phyloP scores from a whole-genome alignment of 768 basidiomycete species.

The Mycena rosella region DNA sequence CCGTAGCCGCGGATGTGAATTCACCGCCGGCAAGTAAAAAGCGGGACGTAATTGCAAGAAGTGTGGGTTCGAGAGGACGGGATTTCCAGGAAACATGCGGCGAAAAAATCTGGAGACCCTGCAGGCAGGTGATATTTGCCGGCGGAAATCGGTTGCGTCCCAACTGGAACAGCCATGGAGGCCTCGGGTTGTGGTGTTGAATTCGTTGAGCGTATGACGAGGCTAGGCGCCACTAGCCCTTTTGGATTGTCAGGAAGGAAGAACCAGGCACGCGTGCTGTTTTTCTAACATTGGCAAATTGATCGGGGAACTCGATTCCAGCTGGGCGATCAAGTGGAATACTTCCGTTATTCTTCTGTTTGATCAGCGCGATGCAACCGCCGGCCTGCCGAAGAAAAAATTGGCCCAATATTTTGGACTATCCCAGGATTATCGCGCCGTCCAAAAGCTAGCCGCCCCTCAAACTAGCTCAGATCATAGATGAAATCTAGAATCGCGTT shows the following conservation, averaged over 20 bases:
- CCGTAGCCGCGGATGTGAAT: neutral
- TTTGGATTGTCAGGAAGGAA: slow-evolving; percentile 26
- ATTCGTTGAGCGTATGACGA: slow-evolving; percentile 2
- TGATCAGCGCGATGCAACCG: slow-evolving; percentile 25
- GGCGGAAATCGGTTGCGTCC: neutral
- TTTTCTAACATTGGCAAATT: neutral
- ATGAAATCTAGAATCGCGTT: slow-evolving; percentile 32
- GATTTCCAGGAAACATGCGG: slow-evolving; percentile 19
- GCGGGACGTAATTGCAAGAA: neutral
- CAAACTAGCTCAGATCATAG: slow-evolving; percentile 34
- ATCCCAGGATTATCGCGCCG: neutral
- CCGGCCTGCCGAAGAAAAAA: slow-evolving; percentile 30
- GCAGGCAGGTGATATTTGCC: slow-evolving; percentile 9
- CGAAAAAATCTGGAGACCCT: too few species aligned
- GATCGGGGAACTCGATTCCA: slow-evolving; percentile 15
- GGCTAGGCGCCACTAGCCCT: slow-evolving; percentile 32
- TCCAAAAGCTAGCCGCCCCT: slow-evolving; percentile 17
- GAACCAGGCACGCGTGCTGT: slow-evolving; percentile 15
- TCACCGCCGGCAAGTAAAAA: neutral
- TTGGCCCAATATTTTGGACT: slow-evolving; percentile 6
- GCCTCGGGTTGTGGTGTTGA: neutral
- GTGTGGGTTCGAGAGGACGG: neutral
- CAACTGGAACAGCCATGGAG: neutral
- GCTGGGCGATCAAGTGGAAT: slow-evolving; percentile 15
- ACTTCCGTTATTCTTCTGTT: slow-evolving; percentile 2